These are phyloP conservation scores for Penicillium psychrosexuale DNA, from an alignment of 2,329 filamentous ascomycete genomes.

Conservation along the genomic window DNA sequence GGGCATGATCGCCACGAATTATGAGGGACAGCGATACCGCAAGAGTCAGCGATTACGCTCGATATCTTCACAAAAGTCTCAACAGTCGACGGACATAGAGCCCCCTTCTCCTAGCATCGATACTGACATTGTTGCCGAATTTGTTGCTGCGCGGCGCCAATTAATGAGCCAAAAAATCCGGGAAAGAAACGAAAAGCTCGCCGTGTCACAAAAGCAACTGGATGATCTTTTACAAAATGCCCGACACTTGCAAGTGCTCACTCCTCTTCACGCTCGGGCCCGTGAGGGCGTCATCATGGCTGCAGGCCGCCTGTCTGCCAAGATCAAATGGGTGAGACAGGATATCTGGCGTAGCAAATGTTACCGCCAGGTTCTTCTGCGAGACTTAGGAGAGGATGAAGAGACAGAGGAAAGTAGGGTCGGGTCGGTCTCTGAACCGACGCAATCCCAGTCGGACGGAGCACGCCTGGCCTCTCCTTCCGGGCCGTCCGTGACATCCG, in stretches of 20 bases:
- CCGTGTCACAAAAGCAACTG: conserved; percentile 68
- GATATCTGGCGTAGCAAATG: conserved; percentile 91
- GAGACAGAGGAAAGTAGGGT: conserved; percentile 14
- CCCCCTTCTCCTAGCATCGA: conserved; percentile 70
- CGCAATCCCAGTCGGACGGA: conserved; percentile 10
- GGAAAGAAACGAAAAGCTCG: conserved; percentile 77
- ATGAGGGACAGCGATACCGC: conserved; percentile 68
- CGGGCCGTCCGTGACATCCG: conserved; percentile 19
- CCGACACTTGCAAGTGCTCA: conserved; percentile 81
- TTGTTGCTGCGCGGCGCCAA: conserved; percentile 74
- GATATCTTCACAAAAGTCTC: conserved; percentile 52
- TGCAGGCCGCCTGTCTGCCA: conserved; percentile 78
- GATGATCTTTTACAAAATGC: conserved; percentile 84
- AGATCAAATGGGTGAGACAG: conserved; percentile 89
- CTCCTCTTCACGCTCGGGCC: conserved; percentile 86
- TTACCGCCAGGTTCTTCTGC: conserved; percentile 79
- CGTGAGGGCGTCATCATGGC: conserved; percentile 81
- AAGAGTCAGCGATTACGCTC: conserved; percentile 64
- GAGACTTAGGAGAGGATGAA: conserved; percentile 79
- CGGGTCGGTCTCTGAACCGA: conserved; percentile 30
- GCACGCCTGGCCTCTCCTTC: conserved; percentile 17
- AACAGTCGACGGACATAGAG: conserved; percentile 66
- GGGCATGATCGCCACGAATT: conserved; percentile 77
- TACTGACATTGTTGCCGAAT: conserved; percentile 79
- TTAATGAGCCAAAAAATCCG: conserved; percentile 80